phyloP scores from a whole-genome alignment of 805 yeast species.

The Yamadazyma paraphyllophila region DNA sequence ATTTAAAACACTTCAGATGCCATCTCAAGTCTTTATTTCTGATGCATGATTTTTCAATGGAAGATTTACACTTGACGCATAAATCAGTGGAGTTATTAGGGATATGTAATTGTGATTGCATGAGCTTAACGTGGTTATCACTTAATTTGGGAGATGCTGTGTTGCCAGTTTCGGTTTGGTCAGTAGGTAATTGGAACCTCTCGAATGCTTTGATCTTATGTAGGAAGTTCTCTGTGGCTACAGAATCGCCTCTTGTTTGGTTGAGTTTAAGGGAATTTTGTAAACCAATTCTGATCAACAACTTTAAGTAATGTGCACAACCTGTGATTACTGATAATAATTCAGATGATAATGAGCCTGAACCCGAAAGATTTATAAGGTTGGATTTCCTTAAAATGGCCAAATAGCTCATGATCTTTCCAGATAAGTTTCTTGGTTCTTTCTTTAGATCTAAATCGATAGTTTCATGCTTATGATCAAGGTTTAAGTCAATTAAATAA shows the following conservation, averaged over 20 bases:
- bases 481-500: constrained; percentile 27
- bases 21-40: constrained; percentile 63
- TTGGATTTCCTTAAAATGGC: constrained; percentile 70
- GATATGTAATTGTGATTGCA: constrained; percentile 39
- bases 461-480: background rate
- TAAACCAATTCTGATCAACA: constrained; percentile 78
- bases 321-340: constrained; percentile 82
- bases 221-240: constrained; percentile 63
- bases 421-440: constrained; percentile 84
- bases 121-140: constrained; percentile 14
- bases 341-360: constrained; percentile 57
- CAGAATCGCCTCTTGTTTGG: constrained; percentile 53
- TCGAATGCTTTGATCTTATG: constrained; percentile 20
- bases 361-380: constrained; percentile 34
- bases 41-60: constrained; percentile 83
- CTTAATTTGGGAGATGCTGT: constrained; percentile 10
- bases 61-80: constrained; percentile 67
- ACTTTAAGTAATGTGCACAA: constrained; percentile 86
- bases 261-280: constrained; percentile 71
- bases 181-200: constrained; percentile 2
- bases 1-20: constrained; percentile 76
- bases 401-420: constrained; percentile 85
- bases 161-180: background rate
- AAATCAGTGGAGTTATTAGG: constrained; percentile 68
- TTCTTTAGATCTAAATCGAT: constrained; percentile 31